Evolutionary conservation across 129 eudicot species (phyloP).

Genomic region (Kitagawia praeruptora): DNA sequence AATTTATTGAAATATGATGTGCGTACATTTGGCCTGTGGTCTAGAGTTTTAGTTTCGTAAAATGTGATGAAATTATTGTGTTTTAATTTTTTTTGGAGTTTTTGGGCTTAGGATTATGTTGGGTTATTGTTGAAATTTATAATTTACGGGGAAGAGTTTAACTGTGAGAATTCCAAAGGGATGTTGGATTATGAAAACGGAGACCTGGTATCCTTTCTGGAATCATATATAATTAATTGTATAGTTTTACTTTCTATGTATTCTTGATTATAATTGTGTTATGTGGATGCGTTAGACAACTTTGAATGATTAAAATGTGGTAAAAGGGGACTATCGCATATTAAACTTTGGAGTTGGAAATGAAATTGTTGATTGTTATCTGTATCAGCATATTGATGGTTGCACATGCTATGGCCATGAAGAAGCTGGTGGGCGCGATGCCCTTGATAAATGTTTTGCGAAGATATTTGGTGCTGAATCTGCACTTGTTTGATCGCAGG

Average conservation of each 20-base stretch:
- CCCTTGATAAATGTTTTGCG: slow-evolving; percentile 84
- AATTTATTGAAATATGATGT: not conserved
- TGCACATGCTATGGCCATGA: slow-evolving; percentile 98
- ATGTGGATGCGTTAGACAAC: not conserved
- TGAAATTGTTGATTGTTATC: not conserved
- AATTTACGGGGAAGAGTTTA: not conserved
- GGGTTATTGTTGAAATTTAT: not conserved
- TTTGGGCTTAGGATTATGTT: not conserved
- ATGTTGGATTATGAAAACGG: not conserved
- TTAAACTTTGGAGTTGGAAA: not conserved
- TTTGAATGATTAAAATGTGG: not conserved
- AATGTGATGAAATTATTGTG: not conserved
- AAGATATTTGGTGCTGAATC: slow-evolving; percentile 96
- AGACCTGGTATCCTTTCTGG: not conserved
- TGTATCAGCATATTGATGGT: slow-evolving; percentile 83
- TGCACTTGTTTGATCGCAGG: slow-evolving; percentile 92
- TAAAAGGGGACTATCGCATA: not conserved
- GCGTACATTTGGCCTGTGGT: not conserved
- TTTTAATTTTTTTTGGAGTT: too few relatives aligned
- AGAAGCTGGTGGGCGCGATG: slow-evolving; percentile 97
- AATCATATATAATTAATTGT: too few relatives aligned
- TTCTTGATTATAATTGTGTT: not conserved
- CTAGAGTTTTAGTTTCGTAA: too few relatives aligned
- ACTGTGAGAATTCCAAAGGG: not conserved
- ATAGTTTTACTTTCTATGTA: not conserved